Percentiles rank a stretch among this genome's conserved stretches.
Conservation (phyloP, 202 grass and related monocot genomes). For the Zoysia matrella region DNA sequence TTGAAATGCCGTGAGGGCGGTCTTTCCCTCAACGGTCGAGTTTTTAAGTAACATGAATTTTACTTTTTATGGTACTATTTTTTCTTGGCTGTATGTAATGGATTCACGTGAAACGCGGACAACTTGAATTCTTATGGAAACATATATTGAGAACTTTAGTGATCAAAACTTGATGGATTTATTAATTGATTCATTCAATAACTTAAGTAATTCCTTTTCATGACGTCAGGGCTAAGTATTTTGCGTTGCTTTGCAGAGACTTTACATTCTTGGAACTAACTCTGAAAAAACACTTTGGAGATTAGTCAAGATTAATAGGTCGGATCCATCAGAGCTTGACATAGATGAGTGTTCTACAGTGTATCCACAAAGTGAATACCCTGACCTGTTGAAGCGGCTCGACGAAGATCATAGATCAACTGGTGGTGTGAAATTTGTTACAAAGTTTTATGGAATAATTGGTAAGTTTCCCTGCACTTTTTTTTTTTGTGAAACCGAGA, state of each 20-base stretch:
- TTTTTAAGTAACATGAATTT: no score
- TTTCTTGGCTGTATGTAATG: not conserved
- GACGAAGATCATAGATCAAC: conserved; percentile 63
- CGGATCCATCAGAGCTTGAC: conserved; percentile 66
- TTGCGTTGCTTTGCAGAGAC: conserved; percentile 62
- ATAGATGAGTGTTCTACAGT: conserved; percentile 73
- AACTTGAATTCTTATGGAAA: not conserved
- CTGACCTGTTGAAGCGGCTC: conserved; percentile 58
- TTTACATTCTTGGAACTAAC: conserved; percentile 84
- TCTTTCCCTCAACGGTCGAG: no score
- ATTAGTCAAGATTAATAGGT: conserved; percentile 81
- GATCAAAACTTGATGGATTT: not conserved
- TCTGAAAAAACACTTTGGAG: conserved; percentile 66
- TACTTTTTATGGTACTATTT: not conserved
- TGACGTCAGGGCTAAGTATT: conserved; percentile 7
- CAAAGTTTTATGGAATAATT: conserved; percentile 85
- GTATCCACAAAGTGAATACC: conserved; percentile 64
- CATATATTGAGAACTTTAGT: not conserved
- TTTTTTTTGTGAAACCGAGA: not conserved
- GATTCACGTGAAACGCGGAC: not conserved
- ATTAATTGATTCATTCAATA: conserved; percentile 30
- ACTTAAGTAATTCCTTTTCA: not conserved
- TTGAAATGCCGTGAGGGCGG: no score
- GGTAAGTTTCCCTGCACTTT: conserved; percentile 48
- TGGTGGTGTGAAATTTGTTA: conserved; percentile 90